Base-by-base conservation (phyloP, 306 rosid genomes). In the Quercus parvula region DNA sequence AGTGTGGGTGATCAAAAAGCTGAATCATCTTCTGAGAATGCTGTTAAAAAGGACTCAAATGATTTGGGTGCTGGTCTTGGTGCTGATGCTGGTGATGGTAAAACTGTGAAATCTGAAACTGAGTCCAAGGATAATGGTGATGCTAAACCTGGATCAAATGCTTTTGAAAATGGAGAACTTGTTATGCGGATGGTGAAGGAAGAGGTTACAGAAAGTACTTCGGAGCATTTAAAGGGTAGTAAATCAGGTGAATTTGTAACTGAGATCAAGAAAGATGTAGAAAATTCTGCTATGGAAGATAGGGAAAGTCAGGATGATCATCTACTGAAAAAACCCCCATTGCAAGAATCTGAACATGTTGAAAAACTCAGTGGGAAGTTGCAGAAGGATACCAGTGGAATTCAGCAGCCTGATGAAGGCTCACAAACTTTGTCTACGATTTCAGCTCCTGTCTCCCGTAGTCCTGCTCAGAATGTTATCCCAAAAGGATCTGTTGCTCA, bases 161-260 rank as follows among this genome's bases (percentile, higher is more conserved):
- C 74, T 64, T 55, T 78, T 41, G 90, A 84, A 75, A 88, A 85
- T 84, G 92, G 89, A 77, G 87, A 83, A 75, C 77, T 85, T 77
- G 78, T 55, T 73, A 75, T 87, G 83, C 85, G 84, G 82, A 33
- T 76, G 17, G 80, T 82, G 64, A 85, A 82, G 78, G 90, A 79
- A 67, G 92, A 75, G 68, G 82, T 79, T 69, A 66, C 74, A 73
- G 92, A 75, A 83, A 75, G 86, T 77, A 62, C 77, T 74, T 80
- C 76, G 66, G 81, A 80, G 71, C 78, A 76, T 71, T 84, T 74
- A 75, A 78, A 58, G 27, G 71, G 71, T 1, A 81, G 77, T 72
- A 85, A 78, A 78, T 54, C 75, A 0, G 80, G 83, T 46, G 87
- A 76, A 79, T 78, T 70, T 58, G 72, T 79, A 70, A 30, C 75